phyloP scores from a whole-genome alignment of 108 stramenopile species.

The Seminavis robusta region DNA sequence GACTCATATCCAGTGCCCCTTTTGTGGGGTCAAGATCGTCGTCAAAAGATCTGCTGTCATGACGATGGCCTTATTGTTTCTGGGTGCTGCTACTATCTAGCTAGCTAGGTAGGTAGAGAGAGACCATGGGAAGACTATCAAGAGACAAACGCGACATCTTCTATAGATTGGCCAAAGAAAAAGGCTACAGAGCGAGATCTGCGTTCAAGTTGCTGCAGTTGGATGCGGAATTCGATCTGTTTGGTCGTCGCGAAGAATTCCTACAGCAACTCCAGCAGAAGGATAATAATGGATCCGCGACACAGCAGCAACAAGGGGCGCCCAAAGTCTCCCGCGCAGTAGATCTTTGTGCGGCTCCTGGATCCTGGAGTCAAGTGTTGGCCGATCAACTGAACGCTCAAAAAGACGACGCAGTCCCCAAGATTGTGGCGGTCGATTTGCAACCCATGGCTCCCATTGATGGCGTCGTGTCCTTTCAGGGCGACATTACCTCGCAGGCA shows the following conservation, averaged over 20 bases:
- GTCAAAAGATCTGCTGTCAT: too few relatives aligned
- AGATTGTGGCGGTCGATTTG: slow-evolving; percentile 94
- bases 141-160: slow-evolving; percentile 98
- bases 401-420: slow-evolving; percentile 7
- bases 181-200: slow-evolving; percentile 93
- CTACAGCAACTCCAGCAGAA: background rate
- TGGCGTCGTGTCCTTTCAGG: slow-evolving; percentile 89
- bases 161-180: slow-evolving; percentile 94
- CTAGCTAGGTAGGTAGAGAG: too few relatives aligned
- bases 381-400: slow-evolving; percentile 42
- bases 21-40: too few relatives aligned
- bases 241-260: slow-evolving; percentile 27
- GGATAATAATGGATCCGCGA: background rate
- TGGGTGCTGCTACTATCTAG: too few relatives aligned
- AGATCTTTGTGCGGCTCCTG: slow-evolving; percentile 98
- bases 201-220: slow-evolving; percentile 98
- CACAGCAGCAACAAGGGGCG: background rate
- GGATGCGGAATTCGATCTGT: slow-evolving; percentile 93
- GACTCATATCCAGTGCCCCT: too few relatives aligned
- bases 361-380: slow-evolving; percentile 96
- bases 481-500: slow-evolving; percentile 90
- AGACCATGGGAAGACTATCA: slow-evolving; percentile 82
- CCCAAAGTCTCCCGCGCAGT: slow-evolving; percentile 65
- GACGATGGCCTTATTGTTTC: too few relatives aligned
- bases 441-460: slow-evolving; percentile 97